Evolutionary conservation across 2,329 filamentous ascomycete species (phyloP).

Genomic region (Phaeoacremonium minimum): DNA sequence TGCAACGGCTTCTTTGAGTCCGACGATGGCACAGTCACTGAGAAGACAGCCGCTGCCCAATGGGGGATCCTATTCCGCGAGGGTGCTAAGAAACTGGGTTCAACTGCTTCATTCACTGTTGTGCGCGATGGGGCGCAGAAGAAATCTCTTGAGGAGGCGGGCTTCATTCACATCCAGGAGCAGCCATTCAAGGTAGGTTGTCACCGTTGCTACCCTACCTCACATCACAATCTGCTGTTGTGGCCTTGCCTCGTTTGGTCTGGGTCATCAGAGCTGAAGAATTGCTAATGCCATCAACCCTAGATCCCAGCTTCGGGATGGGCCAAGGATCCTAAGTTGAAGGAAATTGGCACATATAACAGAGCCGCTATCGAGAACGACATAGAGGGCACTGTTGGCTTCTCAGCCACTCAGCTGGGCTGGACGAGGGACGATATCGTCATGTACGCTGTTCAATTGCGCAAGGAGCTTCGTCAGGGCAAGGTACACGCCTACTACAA

Average conservation of each 20-base stretch:
- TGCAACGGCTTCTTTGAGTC: not conserved
- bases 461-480: conserved; percentile 9
- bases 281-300: too few species aligned
- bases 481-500: conserved; percentile 10
- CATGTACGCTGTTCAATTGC: conserved; percentile 10
- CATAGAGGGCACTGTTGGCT: conserved; percentile 12
- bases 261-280: too few species aligned
- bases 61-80: not conserved
- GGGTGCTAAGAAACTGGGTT: conserved; percentile 3
- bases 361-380: conserved; percentile 9
- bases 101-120: conserved; percentile 15
- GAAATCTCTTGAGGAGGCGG: conserved; percentile 8
- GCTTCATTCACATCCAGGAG: conserved; percentile 13
- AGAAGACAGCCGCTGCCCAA: not conserved
- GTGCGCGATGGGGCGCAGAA: conserved; percentile 3
- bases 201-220: not conserved
- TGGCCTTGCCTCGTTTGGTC: too few species aligned
- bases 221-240: too few species aligned
- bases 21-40: not conserved
- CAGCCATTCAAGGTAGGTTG: conserved; percentile 9
- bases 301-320: conserved; percentile 23
- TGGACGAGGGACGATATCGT: conserved; percentile 13
- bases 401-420: conserved; percentile 10
- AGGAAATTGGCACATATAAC: conserved; percentile 17
- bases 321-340: conserved; percentile 23